Evolutionary conservation across 2,329 filamentous ascomycete genomes (phyloP).

Genomic region (Fusarium avenaceum): DNA sequence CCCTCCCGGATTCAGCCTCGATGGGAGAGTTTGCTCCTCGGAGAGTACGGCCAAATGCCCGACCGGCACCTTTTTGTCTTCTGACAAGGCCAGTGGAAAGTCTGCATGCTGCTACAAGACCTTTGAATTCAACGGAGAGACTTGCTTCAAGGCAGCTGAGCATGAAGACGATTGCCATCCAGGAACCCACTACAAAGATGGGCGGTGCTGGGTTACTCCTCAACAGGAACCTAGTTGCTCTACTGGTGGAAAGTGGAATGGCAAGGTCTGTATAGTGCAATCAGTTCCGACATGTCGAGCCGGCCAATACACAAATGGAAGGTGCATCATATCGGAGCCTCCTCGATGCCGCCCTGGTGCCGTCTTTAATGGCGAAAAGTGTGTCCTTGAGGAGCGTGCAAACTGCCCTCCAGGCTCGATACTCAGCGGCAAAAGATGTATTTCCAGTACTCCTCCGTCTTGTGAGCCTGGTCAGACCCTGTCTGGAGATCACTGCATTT

Average conservation of each 20-base stretch:
- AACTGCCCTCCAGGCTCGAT: constrained; percentile 3
- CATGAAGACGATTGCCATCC: neutral
- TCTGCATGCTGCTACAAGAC: too few relatives aligned
- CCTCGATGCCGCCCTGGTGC: neutral
- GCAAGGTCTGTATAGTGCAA: constrained; percentile 1
- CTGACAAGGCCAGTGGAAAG: too few relatives aligned
- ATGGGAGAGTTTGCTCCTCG: too few relatives aligned
- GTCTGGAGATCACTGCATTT: constrained; percentile 3
- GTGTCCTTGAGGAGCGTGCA: constrained; percentile 4
- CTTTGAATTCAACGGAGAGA: too few relatives aligned
- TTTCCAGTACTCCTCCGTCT: neutral
- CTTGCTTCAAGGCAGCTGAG: too few relatives aligned
- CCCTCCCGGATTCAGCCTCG: too few relatives aligned
- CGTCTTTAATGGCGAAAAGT: constrained; percentile 12
- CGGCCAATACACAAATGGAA: constrained; percentile 7
- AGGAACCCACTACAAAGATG: neutral
- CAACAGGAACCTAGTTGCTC: neutral
- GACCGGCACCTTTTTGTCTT: too few relatives aligned
- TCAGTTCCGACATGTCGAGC: neutral
- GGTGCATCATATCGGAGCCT: neutral
- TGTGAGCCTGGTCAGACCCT: neutral
- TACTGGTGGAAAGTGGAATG: constrained; percentile 2
- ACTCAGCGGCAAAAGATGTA: constrained; percentile 17
- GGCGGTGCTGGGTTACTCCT: neutral
- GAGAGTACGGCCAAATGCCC: too few relatives aligned